Conservation (phyloP, 2,329 filamentous ascomycete species). For the Hypocreales sp. region DNA sequence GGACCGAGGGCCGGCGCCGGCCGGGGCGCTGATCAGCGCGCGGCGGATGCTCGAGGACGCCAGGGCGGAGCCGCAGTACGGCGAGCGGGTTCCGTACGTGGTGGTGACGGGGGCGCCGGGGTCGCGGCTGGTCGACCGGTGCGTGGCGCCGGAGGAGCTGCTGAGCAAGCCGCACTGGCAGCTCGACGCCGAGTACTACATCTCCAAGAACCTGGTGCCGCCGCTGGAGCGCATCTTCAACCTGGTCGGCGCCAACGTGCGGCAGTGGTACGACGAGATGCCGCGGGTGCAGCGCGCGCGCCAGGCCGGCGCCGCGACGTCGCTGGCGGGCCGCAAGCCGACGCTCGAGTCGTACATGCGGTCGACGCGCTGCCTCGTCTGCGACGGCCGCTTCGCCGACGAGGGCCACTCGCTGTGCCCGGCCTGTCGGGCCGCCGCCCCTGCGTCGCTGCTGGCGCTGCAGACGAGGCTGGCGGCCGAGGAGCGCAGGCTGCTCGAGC, state of each 20-base stretch:
- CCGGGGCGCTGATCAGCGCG: slow-evolving; percentile 78
- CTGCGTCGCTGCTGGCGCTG: slow-evolving; percentile 48
- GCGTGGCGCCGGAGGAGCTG: slow-evolving; percentile 73
- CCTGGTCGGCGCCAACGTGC: slow-evolving; percentile 80
- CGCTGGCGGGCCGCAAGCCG: slow-evolving; percentile 28
- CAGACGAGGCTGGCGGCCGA: slow-evolving; percentile 43
- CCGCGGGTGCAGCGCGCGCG: slow-evolving; percentile 69
- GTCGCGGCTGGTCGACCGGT: slow-evolving; percentile 73
- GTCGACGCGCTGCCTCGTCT: slow-evolving; percentile 64
- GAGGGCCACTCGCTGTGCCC: slow-evolving; percentile 34
- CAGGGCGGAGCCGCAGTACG: slow-evolving; percentile 80
- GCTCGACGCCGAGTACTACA: slow-evolving; percentile 93
- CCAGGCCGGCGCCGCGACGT: slow-evolving; percentile 15
- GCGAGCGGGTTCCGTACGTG: slow-evolving; percentile 88
- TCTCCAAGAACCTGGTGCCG: slow-evolving; percentile 86
- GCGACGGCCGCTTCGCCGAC: slow-evolving; percentile 21
- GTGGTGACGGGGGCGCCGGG: slow-evolving; percentile 81
- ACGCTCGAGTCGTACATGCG: slow-evolving; percentile 94
- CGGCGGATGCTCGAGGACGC: slow-evolving; percentile 77
- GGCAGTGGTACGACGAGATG: slow-evolving; percentile 93
- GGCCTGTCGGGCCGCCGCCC: slow-evolving; percentile 36
- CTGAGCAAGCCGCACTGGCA: slow-evolving; percentile 62
- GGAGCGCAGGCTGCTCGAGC: slow-evolving; percentile 47
- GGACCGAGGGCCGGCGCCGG: slow-evolving; percentile 62
- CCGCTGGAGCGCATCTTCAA: slow-evolving; percentile 94